Conservation (phyloP, 2,329 filamentous ascomycete species). For the Onygenales sp. region DNA sequence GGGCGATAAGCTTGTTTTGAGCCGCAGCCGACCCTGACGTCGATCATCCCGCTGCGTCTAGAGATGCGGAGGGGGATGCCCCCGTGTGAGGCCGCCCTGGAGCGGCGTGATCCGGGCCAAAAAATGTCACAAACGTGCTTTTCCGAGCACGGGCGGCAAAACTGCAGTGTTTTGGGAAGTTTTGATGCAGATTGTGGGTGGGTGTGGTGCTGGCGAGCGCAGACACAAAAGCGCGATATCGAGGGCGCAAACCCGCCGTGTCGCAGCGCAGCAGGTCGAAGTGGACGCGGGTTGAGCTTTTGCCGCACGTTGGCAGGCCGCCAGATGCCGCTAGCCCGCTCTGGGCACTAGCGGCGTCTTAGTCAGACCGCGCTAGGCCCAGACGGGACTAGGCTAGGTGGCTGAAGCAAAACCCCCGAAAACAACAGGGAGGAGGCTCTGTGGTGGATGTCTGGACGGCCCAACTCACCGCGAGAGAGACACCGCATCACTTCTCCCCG, state of each 20-base stretch:
- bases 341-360: not conserved
- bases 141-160: not conserved
- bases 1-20: slow-evolving; percentile 23
- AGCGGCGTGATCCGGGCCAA: no score
- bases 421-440: slow-evolving; percentile 1
- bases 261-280: no score
- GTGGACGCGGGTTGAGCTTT: no score
- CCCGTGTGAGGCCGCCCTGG: not conserved
- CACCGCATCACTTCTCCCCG: not conserved
- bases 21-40: slow-evolving; percentile 8
- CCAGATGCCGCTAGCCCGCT: slow-evolving; percentile 1
- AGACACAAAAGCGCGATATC: not conserved
- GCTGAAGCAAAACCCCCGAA: slow-evolving; percentile 5
- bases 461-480: not conserved
- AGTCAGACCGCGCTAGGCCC: not conserved
- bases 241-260: not conserved
- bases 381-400: not conserved
- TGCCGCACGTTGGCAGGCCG: not conserved
- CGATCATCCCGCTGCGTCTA: slow-evolving; percentile 5
- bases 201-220: no score
- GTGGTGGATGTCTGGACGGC: not conserved
- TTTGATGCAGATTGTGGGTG: no score
- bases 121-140: not conserved
- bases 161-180: no score
- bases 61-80: not conserved